Evolutionary conservation across 1,284 basidiomycete genomes (phyloP).

Genomic region (Ganoderma lucidum): DNA sequence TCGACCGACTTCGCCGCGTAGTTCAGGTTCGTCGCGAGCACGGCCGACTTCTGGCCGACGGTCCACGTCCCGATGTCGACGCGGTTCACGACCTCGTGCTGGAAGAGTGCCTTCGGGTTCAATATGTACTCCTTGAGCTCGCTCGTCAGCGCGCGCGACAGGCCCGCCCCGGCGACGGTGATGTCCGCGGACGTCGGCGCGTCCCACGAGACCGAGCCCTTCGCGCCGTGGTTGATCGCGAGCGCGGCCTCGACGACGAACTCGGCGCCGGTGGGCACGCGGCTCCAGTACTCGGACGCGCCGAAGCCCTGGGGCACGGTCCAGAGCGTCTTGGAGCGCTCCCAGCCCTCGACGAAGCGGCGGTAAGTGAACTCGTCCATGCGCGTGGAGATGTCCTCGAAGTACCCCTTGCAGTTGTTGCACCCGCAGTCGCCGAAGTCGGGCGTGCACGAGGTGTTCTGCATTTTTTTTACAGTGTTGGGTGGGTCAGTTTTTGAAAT

Average conservation of each 20-base stretch:
- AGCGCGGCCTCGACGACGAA: constrained; percentile 70
- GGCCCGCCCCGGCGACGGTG: constrained; percentile 59
- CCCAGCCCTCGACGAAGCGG: constrained; percentile 68
- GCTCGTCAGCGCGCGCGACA: constrained; percentile 53
- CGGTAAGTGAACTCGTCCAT: constrained; percentile 69
- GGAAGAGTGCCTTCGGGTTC: constrained; percentile 39
- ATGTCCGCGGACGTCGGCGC: constrained; percentile 71
- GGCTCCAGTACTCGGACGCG: constrained; percentile 66
- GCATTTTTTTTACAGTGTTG: neutral
- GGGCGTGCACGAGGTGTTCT: constrained; percentile 58
- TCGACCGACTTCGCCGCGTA: constrained; percentile 42
- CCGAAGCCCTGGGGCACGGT: constrained; percentile 82
- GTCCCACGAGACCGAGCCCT: constrained; percentile 73
- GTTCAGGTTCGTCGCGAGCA: constrained; percentile 53
- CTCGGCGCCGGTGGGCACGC: constrained; percentile 72
- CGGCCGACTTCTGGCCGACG: constrained; percentile 41
- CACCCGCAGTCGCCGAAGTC: constrained; percentile 78
- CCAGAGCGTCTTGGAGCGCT: constrained; percentile 71
- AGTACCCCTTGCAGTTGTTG: constrained; percentile 58
- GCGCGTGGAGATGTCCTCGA: constrained; percentile 69
- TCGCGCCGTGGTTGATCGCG: constrained; percentile 74
- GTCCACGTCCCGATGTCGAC: constrained; percentile 52
- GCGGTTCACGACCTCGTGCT: constrained; percentile 40
- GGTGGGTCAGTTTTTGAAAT: neutral
- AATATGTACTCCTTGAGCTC: constrained; percentile 51